Evolutionary conservation across 2,329 filamentous ascomycete species (phyloP), one percentile per base, ranked within the genome.

Genomic region (Neoascochyta sp.): DNA sequence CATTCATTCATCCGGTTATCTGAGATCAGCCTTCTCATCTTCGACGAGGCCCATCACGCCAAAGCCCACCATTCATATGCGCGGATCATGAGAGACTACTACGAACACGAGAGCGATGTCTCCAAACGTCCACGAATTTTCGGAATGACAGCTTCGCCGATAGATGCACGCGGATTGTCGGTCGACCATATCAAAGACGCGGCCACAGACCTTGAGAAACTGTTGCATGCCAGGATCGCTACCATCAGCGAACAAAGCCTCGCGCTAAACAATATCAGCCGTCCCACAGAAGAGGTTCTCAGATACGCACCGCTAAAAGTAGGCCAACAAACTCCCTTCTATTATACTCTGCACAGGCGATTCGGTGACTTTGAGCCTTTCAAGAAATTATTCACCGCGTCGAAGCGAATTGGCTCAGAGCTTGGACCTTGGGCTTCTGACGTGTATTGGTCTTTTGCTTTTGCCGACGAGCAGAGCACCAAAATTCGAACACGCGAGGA

Each of bases 71-170:
- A 98, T 52, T 75, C 86, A 0, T 98, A 95, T 54, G 86, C 90
- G 12, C 75, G 73, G 16, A 92, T 98, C 36, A 86, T 98, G 64
- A 88, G 85, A 49, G 83, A 94, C 36, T 88, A 86, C 47, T 96
- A 95, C 52, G 43, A 78, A 2, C 63, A 71, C 3, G 67, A 71
- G 16, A 46, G 58, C 1, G 64, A 70, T 1, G 41, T 58, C 0
- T 47, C 54, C 0, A 66, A 64, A 26, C 73, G 79, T 4, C 92
- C 92, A 4, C 82, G 81, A 20, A 80, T 98, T 12, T 84, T 98
- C 45, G 90, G 90, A 15, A 95, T 96, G 90, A 98, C 92, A 2
- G 92, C 92, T 6, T 96, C 92, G 0, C 92, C 92, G 1, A 82
- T 95, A 3, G 89, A 96, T 64, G 80, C 86, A 0, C 83, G 86